Evolutionary conservation across 2,329 filamentous ascomycete species (phyloP), one percentile per base, ranked within the genome.

Genomic region (Aspergillus latus): DNA sequence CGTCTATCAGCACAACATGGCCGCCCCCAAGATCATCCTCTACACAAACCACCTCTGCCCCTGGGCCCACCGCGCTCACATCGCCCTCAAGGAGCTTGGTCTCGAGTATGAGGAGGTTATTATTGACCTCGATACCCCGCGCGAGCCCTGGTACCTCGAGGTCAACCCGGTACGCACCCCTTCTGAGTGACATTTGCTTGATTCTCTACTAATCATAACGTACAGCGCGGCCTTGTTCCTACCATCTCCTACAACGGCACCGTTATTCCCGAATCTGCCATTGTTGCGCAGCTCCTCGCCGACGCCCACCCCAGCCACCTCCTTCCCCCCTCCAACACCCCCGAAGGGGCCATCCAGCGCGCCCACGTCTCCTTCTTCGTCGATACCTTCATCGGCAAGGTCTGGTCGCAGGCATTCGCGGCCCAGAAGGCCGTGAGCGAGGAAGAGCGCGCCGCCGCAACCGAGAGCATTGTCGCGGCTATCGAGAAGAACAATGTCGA

Each of bases 1-100:
- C 8, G 28, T 6, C 8, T n/a, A 11, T n/a, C 36, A 40, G 2
- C 37, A 15, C 40, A 67, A 29, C 21, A 73, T 73, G 71, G 58
- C 70, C 8, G 45, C 66, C 7, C 72, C 71, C 16, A 83, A 83
- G 62, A 84, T 89, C 70, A 86, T 77, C 32, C 77, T 90, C 42
- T 91, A 91, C 75, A 90, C 88, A 48, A 88, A 86, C 76, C 85
- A 85, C 63, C 50, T 63, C 49, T 92, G 88, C 70, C 88, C 88
- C 21, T 91, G 83, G 72, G 89, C 88, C 13, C 89, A 93, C 68
- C 87, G 90, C 36, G 88, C 84, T 1, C 87, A 92, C 64, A 90
- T 91, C 57, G 82, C 82, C 5, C 80, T 92, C 28, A 79, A 82
- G 30, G 88, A 91, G 67, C 81, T 88, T 10, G 79, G 80, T 9